Conservation (phyloP, 768 basidiomycete genomes). For the Xerocomellus intermedius region DNA sequence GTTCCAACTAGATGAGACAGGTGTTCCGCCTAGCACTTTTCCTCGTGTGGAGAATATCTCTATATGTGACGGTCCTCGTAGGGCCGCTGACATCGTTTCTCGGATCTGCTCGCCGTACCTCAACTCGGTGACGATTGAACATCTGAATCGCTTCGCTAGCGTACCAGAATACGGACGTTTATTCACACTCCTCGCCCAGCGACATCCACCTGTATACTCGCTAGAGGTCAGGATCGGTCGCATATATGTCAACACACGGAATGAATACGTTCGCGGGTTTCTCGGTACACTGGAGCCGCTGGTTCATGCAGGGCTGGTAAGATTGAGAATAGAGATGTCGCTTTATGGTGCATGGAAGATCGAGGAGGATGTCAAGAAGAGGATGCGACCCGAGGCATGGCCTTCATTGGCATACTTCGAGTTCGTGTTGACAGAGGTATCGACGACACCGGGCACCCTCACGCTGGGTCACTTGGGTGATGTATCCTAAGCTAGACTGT, state of each 20-base stretch:
- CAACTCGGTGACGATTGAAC: constrained; percentile 4
- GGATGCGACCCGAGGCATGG: constrained; percentile 9
- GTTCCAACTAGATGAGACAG: neutral
- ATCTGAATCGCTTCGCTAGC: neutral
- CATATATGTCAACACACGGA: neutral
- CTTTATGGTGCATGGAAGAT: constrained; percentile 6
- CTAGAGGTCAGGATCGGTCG: constrained; percentile 8
- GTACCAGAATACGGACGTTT: constrained; percentile 1
- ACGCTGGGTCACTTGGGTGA: neutral
- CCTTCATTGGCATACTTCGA: constrained; percentile 9
- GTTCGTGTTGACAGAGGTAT: constrained; percentile 12
- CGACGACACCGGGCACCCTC: neutral
- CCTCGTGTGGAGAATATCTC: constrained; percentile 1
- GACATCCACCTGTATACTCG: neutral
- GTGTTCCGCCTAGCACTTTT: neutral
- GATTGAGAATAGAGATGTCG: constrained; percentile 7
- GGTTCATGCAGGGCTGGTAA: constrained; percentile 1
- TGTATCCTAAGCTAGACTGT: neutral
- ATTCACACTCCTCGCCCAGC: constrained; percentile 4
- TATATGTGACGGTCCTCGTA: constrained; percentile 6
- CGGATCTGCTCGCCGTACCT: constrained; percentile 11
- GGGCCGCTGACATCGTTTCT: constrained; percentile 7
- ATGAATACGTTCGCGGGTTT: constrained; percentile 6
- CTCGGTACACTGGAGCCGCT: constrained; percentile 5
- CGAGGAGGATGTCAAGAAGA: constrained; percentile 6